These are phyloP conservation scores for Datura wrightii DNA, from an alignment of 257 asterid species.

Conservation along the genomic window DNA sequence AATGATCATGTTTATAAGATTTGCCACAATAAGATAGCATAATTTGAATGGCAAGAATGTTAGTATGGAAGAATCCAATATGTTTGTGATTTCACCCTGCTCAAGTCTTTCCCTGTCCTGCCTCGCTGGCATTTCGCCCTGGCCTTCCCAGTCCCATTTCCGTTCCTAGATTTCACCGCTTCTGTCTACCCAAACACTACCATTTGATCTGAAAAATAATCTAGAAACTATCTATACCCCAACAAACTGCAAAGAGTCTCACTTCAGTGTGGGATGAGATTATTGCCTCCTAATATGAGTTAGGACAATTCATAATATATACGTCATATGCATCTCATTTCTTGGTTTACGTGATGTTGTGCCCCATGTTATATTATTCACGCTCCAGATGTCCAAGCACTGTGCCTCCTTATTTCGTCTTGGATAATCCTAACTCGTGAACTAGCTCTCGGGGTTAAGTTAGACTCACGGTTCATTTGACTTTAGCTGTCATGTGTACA, in stretches of 20 bases:
- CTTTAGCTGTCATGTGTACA: not conserved
- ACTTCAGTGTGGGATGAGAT: not conserved
- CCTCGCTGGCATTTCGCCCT: not conserved
- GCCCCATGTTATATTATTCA: not conserved
- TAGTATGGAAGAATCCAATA: not conserved
- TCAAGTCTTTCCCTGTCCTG: not conserved
- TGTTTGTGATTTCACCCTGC: not conserved
- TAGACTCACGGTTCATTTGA: not conserved
- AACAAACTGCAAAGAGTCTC: not conserved
- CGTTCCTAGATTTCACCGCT: not conserved
- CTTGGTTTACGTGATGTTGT: not conserved
- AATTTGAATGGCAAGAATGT: conserved; percentile 7
- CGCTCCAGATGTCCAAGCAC: not conserved
- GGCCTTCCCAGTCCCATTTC: not conserved
- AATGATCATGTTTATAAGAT: not conserved
- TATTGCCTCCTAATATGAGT: not conserved
- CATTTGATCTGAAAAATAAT: not conserved
- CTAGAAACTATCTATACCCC: not conserved
- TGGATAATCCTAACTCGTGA: not conserved
- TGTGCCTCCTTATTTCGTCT: not conserved
- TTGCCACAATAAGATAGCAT: not conserved
- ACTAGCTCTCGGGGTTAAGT: not conserved
- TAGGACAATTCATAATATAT: not conserved
- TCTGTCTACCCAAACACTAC: not conserved
- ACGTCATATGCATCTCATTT: not conserved